phyloP scores from a whole-genome alignment of 768 basidiomycete genomes.

The Termitomyces heimii region DNA sequence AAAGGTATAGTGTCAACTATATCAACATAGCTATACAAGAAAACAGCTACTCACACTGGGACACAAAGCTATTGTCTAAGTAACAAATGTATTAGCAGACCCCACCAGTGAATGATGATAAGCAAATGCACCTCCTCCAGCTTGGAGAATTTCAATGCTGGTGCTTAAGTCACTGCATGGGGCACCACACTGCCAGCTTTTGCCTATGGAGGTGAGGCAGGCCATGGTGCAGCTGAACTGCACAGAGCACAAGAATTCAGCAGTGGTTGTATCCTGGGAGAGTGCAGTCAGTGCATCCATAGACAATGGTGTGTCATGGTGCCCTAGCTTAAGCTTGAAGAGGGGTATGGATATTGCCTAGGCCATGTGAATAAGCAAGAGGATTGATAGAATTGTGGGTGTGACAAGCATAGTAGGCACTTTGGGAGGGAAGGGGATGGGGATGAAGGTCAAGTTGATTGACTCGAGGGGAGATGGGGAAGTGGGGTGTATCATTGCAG shows the following conservation, averaged over 20 bases:
- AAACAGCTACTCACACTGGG: conserved; percentile 7
- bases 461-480: neutral
- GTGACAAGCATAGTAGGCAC: neutral
- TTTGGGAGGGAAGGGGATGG: neutral
- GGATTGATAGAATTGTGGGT: neutral
- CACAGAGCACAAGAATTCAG: conserved; percentile 22
- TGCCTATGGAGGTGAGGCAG: conserved; percentile 25
- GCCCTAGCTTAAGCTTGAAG: neutral
- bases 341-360: neutral
- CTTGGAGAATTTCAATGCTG: conserved; percentile 19
- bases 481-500: too few relatives aligned
- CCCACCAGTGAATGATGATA: neutral
- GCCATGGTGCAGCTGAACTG: conserved; percentile 31
- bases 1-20: neutral
- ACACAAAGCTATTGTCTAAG: conserved; percentile 7
- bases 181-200: conserved; percentile 26
- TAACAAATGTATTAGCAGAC: neutral
- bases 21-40: too few relatives aligned
- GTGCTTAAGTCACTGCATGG: conserved; percentile 23
- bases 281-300: neutral
- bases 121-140: conserved; percentile 27
- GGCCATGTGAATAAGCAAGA: neutral
- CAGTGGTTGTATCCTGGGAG: neutral
- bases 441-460: neutral
- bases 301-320: neutral